Base-by-base conservation (phyloP, 305 asterid species). In the Ilex paraguariensis region DNA sequence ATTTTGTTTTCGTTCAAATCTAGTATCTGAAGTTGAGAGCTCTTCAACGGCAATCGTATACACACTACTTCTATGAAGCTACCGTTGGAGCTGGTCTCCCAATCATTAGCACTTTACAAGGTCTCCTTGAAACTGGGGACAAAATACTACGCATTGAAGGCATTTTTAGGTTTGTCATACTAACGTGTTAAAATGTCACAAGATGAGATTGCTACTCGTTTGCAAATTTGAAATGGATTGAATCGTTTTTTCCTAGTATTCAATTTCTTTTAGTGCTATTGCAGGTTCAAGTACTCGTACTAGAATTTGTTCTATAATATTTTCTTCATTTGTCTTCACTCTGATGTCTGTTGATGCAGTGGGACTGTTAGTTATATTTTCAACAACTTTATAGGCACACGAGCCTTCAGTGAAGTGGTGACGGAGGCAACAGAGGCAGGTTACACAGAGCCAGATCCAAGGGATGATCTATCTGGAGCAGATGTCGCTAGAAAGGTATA, bases 21-120 rank as follows among this genome's bases (percentile, higher is more conserved):
- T 82, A 93, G 97, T 93, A 93, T 73, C 82, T 86, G 84, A 90
- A 86, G 87, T 76, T 93, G 85, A 82, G 97, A 76, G 80, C 87
- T 66, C 95, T 93, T 72, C 97, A 93, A 76, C 84, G 99, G 48
- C 87, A 79, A 68, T 86, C 97, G 13, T 90, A 87, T 63, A 86
- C 99, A 3, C 99, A 93, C 74, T 93, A 90, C 82, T 93, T 93
- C 75, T 93, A 93, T 56, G 99, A 93, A 82, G 99, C 89, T 70
- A 93, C 99, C 57, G 99, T 93, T 50, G 99, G 99, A 66, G 99
- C 99, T 15, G 99, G 99, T 81, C 81, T 93, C 70, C 99, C 99
- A 51, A 90, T 93, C 82, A 86, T 90, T 64, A 90, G 76, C 78
- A 93, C 99, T 60, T 75, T 93, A 74, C 93, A 88, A 63, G 99